Conservation (phyloP, 78 protist genomes). For the Dictyostelium firmibasis region DNA sequence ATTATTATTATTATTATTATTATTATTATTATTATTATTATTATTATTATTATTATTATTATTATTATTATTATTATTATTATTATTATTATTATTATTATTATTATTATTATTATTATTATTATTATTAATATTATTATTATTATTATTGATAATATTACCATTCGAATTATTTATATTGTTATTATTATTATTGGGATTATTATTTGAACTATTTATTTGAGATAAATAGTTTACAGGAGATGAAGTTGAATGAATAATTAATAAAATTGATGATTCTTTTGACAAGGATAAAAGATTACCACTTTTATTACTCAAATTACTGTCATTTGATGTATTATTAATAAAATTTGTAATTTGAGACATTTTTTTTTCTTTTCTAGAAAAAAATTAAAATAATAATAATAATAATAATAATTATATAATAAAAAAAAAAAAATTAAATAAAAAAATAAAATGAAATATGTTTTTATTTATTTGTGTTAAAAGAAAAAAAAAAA, state of each 20-base stretch:
- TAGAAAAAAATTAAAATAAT: too few relatives aligned
- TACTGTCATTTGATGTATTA: neutral
- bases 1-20: too few relatives aligned
- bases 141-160: neutral
- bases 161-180: neutral
- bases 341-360: neutral
- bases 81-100: neutral
- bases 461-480: too few relatives aligned
- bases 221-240: neutral
- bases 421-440: too few relatives aligned
- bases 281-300: conserved; percentile 20
- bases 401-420: too few relatives aligned
- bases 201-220: neutral
- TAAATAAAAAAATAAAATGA: too few relatives aligned
- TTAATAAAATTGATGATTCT: conserved; percentile 3
- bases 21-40: too few relatives aligned
- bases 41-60: neutral
- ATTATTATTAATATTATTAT: neutral
- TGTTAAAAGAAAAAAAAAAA: neutral
- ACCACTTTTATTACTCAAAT: neutral
- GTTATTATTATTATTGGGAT: neutral
- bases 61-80: neutral
- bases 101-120: neutral
- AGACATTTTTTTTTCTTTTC: neutral
- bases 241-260: neutral